Evolutionary conservation across 2,329 filamentous ascomycete species (phyloP).

Genomic region (Phoma sp.): DNA sequence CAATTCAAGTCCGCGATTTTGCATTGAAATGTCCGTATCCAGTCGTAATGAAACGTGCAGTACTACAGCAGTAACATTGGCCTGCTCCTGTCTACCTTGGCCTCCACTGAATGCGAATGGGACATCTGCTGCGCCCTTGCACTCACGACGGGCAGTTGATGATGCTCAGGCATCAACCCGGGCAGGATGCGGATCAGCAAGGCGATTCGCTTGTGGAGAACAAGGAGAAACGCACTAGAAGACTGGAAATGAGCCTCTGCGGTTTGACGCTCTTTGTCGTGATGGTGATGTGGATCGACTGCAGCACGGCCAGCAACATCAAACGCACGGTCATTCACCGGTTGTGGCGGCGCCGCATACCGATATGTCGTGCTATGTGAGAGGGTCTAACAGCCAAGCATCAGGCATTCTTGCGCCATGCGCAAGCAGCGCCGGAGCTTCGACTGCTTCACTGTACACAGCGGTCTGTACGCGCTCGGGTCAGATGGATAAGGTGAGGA

Average conservation of each 20-base stretch:
- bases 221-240: slow-evolving; percentile 22
- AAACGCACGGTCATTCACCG: neutral
- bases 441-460: slow-evolving; percentile 1
- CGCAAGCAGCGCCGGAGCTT: neutral
- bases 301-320: slow-evolving; percentile 6
- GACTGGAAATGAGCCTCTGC: slow-evolving; percentile 15
- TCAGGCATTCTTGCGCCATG: slow-evolving; percentile 1
- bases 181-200: slow-evolving; percentile 11
- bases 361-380: neutral
- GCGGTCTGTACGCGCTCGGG: neutral
- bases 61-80: neutral
- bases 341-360: slow-evolving; percentile 14
- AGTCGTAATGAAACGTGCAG: slow-evolving; percentile 2
- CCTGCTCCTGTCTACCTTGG: neutral
- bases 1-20: neutral
- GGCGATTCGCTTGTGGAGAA: slow-evolving; percentile 12
- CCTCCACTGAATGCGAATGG: neutral
- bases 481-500: slow-evolving; percentile 8
- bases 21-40: neutral
- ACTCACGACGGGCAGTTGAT: slow-evolving; percentile 4
- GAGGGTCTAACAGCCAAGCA: slow-evolving; percentile 12
- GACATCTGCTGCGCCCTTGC: slow-evolving; percentile 5
- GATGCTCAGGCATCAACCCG: slow-evolving; percentile 5
- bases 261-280: slow-evolving; percentile 1
- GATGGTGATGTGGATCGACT: slow-evolving; percentile 2